Evolutionary conservation across 1,139 yeast species (phyloP).

Genomic region (Kodamaea alishanica): DNA sequence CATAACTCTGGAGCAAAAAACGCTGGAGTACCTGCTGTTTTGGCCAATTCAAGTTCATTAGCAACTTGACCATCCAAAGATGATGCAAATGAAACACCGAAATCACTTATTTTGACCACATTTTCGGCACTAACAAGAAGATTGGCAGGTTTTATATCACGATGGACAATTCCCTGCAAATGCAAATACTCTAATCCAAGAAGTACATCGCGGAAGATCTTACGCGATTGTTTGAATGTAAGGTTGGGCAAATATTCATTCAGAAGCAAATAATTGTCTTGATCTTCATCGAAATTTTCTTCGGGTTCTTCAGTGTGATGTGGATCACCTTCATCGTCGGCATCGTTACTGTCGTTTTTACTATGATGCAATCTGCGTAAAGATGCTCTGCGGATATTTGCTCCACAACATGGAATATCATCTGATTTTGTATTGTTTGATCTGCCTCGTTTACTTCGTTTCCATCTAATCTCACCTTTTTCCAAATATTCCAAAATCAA

Average conservation of each 20-base stretch:
- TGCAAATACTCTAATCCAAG: conserved; percentile 91
- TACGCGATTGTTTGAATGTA: conserved; percentile 61
- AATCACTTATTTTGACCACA: conserved; percentile 87
- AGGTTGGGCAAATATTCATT: conserved; percentile 54
- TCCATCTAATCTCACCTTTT: conserved; percentile 93
- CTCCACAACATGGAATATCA: conserved; percentile 41
- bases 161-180: conserved; percentile 88
- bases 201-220: conserved; percentile 78
- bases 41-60: conserved; percentile 79
- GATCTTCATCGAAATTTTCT: conserved; percentile 7
- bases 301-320: conserved; percentile 1
- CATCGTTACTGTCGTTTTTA: not conserved
- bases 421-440: conserved; percentile 3
- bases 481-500: conserved; percentile 88
- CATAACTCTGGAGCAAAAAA: conserved; percentile 79
- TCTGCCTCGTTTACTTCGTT: conserved; percentile 23
- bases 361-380: conserved; percentile 1
- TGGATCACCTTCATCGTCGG: not conserved
- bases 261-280: conserved; percentile 40
- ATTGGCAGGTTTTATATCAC: conserved; percentile 97
- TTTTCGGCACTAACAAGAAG: conserved; percentile 69
- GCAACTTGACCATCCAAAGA: conserved; percentile 43
- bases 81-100: conserved; percentile 91
- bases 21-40: conserved; percentile 90
- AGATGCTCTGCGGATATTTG: conserved; percentile 5